Evolutionary conservation across 2,329 filamentous ascomycete species (phyloP).

Genomic region (Alternaria alternata): DNA sequence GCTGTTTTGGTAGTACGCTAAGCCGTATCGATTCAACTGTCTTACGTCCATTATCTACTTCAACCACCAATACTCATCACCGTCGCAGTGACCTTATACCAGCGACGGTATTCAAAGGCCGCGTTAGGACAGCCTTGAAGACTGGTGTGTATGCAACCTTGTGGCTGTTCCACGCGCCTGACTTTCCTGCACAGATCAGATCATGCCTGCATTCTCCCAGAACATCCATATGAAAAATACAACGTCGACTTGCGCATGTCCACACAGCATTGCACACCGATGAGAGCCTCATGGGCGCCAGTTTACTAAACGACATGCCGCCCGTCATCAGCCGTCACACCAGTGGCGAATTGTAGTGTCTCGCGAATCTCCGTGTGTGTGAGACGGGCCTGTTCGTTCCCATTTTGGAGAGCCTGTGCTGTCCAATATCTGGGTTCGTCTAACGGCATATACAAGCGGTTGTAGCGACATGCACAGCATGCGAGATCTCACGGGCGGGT

Average conservation of each 20-base stretch:
- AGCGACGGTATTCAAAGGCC: background rate
- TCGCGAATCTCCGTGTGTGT: conserved; percentile 11
- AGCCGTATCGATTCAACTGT: background rate
- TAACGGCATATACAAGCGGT: conserved; percentile 3
- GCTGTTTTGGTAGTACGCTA: background rate
- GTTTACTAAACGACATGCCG: conserved; percentile 21
- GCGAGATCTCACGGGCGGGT: conserved; percentile 7
- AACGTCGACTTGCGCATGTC: conserved; percentile 4
- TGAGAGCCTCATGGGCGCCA: conserved; percentile 13
- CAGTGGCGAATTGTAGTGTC: conserved; percentile 7
- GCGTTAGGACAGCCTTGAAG: background rate
- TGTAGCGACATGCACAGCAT: conserved; percentile 8
- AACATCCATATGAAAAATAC: background rate
- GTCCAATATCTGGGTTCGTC: conserved; percentile 3
- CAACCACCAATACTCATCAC: no score
- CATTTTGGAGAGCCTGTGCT: background rate
- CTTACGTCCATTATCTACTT: background rate
- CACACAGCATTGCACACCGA: conserved; percentile 25
- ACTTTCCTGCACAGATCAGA: conserved; percentile 3
- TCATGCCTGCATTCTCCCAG: conserved; percentile 5
- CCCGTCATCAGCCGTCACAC: conserved; percentile 23
- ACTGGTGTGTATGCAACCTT: background rate
- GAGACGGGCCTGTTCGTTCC: background rate
- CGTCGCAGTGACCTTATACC: background rate
- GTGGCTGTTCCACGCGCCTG: background rate